Evolutionary conservation across 2,329 filamentous ascomycete species (phyloP).

Genomic region (Nigrospora oryzae): DNA sequence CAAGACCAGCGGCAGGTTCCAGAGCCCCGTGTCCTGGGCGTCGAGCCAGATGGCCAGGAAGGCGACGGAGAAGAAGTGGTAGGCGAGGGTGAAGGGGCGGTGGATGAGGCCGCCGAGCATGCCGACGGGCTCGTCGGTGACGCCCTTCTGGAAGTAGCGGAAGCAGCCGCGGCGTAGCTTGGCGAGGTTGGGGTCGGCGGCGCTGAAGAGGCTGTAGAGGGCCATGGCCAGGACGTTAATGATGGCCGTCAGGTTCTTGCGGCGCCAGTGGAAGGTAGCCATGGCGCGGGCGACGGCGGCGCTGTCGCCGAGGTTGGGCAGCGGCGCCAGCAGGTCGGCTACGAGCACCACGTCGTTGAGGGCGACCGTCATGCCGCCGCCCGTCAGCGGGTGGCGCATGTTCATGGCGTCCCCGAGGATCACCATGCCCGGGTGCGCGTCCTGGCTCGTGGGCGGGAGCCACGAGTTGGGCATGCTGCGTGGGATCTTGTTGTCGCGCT

Average conservation of each 20-base stretch:
- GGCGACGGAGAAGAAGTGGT: conserved; percentile 93
- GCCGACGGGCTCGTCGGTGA: conserved; percentile 70
- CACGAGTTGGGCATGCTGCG: conserved; percentile 91
- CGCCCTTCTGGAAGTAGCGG: conserved; percentile 74
- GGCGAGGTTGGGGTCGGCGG: conserved; percentile 66
- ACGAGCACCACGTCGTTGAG: conserved; percentile 86
- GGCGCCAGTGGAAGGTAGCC: conserved; percentile 72
- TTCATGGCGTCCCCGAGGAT: conserved; percentile 93
- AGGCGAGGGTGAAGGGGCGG: conserved; percentile 68
- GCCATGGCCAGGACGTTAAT: conserved; percentile 98
- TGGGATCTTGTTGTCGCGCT: conserved; percentile 62
- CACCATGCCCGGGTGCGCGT: conserved; percentile 63
- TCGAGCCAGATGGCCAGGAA: conserved; percentile 74
- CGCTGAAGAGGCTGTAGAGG: conserved; percentile 85
- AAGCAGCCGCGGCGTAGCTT: conserved; percentile 88
- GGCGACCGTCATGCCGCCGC: conserved; percentile 95
- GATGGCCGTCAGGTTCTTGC: conserved; percentile 74
- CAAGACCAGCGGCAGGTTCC: conserved; percentile 56
- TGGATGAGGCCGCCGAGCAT: conserved; percentile 76
- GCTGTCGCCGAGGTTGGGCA: conserved; percentile 64
- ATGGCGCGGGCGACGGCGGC: conserved; percentile 60
- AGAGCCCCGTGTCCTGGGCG: conserved; percentile 39
- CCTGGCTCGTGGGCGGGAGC: conserved; percentile 67
- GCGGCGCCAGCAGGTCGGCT: conserved; percentile 63
- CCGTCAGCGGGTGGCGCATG: conserved; percentile 97